Base-by-base conservation (phyloP, 208 protist species). In the Herpetomonas muscarum region DNA sequence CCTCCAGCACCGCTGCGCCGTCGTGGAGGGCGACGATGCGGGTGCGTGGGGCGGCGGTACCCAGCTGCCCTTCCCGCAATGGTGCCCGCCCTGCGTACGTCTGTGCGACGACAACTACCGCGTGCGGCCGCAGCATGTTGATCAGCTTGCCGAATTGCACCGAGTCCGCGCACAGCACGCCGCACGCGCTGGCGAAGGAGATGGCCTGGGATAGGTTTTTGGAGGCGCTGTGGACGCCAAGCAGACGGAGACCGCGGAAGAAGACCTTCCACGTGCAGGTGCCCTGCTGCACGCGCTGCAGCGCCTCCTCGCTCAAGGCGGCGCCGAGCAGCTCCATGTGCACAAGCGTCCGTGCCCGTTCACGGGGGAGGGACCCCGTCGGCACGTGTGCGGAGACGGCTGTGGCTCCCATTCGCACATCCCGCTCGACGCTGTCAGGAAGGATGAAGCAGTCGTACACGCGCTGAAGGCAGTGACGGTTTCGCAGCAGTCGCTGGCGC, bases 401-500 rank as follows among this genome's bases (percentile, higher is more conserved):
- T 2, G 32, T 51, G 21, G 9, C 19, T 44, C 53, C 49, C 30
- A 56, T 13, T 2, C 41, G 10, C 41, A 46, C 46, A 3, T 64
- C 41, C 29, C 52, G 17, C 55, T 54, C 53, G 39, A 19, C 50
- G 39, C 53, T 67, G 55, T 59, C 34, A 2, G 56, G 57, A 9
- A 64, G 47, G 5, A 77, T 49, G 45, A 84, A 84, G 55, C 60
- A 79, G 13, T 77, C 61, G 48, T 79, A 84, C 22, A 84, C 66
- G 53, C 70, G 41, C 45, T 67, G 66, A 26, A 75, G 55, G 22
- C 29, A 55, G 46, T 68, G 44, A 0, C 55, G 41, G 29, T 80
- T 85, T 26, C 57, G 59, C 13, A 55, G 36, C 17, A 85, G 62
- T 4, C 64, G 68, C 22, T 50, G 63, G 15, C 67, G 78, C 37